Evolutionary conservation across 305 asterid genomes (phyloP), one percentile per base, ranked within the genome.

Genomic region (Plantago coronopus): DNA sequence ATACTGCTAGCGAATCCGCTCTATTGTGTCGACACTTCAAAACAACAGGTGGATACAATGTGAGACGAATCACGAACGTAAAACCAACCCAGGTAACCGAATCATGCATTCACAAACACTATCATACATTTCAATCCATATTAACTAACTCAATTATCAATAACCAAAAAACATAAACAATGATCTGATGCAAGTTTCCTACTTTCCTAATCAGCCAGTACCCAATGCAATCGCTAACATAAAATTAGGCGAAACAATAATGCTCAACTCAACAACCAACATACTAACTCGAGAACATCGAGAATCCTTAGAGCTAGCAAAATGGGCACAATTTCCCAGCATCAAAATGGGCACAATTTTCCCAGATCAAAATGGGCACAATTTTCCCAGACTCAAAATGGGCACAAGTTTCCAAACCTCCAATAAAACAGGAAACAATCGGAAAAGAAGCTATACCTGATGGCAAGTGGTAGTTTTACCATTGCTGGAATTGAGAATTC

Each of bases 1-100:
- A 38, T 38, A 38, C 43, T 38, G 43, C 43, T 11, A 38, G 1
- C 3, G 43, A 38, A 38, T 11, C 43, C 43, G 3, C 15, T 38
- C 43, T 38, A 11, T 38, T 93, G 77, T 93, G 99, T 55, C 96
- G 96, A 75, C 97, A 91, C 97, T 88, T 62, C 69, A 80, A 66
- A 68, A 29, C 16, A 72, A 68, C 42, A 50, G 69, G 69, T 53
- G 29, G 58, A 43, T 59, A 55, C 45, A 50, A 71, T 56, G 38
- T 63, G 48, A 59, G 67, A 63, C 23, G 51, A 2, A 48, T 16
- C n/a, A n/a, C n/a, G n/a, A n/a, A n/a, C 23, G 54, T 12, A 47
- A 45, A 48, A 64, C 59, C 47, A 61, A 48, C n/a, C 42, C 17
- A 59, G 20, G 16, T 17, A 61, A 67, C 17, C 31, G 5, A 21